Percentiles rank a stretch among this genome's conserved stretches.
These are phyloP conservation scores for Trapa bicornis DNA, from an alignment of 345 rosid species.

Conservation along the genomic window DNA sequence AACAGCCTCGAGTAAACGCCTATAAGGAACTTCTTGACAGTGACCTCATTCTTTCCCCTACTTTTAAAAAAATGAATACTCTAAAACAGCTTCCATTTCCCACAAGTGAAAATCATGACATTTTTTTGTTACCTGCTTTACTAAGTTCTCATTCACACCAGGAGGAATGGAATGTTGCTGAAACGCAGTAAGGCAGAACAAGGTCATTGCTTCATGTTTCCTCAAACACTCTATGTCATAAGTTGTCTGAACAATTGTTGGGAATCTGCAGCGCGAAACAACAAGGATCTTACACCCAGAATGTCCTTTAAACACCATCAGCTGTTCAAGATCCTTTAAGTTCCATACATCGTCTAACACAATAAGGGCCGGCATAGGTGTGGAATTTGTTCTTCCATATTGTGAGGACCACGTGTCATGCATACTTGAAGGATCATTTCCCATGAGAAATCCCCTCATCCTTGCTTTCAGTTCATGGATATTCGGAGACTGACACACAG, in stretches of 20 bases:
- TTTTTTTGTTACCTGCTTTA: conserved; percentile 46
- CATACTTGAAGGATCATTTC: conserved; percentile 19
- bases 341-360: conserved; percentile 92
- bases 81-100: not conserved
- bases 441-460: conserved; percentile 34
- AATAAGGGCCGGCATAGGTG: conserved; percentile 19
- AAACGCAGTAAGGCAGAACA: conserved; percentile 72
- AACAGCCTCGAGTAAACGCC: too few species aligned
- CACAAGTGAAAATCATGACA: not conserved
- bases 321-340: conserved; percentile 37
- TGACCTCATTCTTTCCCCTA: too few species aligned
- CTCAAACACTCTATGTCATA: conserved; percentile 55
- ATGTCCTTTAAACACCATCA: conserved; percentile 20
- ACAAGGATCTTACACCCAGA: conserved; percentile 64
- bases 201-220: conserved; percentile 46
- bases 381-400: conserved; percentile 13
- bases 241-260: conserved; percentile 16
- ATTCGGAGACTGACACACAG: conserved; percentile 76
- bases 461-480: conserved; percentile 33
- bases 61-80: not conserved
- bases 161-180: conserved; percentile 49
- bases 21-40: too few species aligned
- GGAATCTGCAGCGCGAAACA: conserved; percentile 61
- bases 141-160: conserved; percentile 31
- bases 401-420: conserved; percentile 22